Evolutionary conservation across 805 yeast species (phyloP).

Genomic region (Myxozyma nipponensis): DNA sequence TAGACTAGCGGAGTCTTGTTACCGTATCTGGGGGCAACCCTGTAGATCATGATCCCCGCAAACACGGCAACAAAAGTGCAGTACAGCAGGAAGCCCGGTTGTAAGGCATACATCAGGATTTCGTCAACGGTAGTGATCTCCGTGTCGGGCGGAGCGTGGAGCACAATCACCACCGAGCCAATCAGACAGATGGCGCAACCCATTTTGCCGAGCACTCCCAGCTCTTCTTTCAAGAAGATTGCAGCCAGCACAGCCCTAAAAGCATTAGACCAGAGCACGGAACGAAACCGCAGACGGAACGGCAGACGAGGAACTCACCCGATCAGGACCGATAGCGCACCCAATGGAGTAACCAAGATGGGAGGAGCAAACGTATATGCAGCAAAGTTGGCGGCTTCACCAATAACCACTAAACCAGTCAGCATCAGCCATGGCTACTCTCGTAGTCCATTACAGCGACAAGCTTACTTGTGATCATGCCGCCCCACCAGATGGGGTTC

Average conservation of each 20-base stretch:
- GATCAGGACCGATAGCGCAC: conserved; percentile 83
- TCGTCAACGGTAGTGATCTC: conserved; percentile 86
- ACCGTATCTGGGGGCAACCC: conserved; percentile 77
- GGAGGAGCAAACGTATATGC: conserved; percentile 96
- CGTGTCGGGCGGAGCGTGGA: conserved; percentile 93
- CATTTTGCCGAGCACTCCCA: conserved; percentile 83
- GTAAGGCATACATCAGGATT: conserved; percentile 71
- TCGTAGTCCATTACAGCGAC: neutral
- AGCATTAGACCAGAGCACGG: neutral
- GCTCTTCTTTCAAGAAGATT: conserved; percentile 74
- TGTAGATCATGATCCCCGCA: conserved; percentile 74
- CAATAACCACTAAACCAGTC: conserved; percentile 64
- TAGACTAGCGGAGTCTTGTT: conserved; percentile 80
- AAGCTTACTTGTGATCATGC: conserved; percentile 56
- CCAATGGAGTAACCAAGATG: conserved; percentile 84
- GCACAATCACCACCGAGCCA: conserved; percentile 81
- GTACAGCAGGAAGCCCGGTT: conserved; percentile 71
- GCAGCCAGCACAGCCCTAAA: conserved; percentile 73
- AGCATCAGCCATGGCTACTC: conserved; percentile 31
- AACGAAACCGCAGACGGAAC: neutral
- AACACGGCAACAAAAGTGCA: conserved; percentile 59
- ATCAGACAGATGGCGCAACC: conserved; percentile 88
- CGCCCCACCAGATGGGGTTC: conserved; percentile 93
- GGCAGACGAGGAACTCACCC: conserved; percentile 42
- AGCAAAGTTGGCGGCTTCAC: conserved; percentile 88